Percentiles rank a stretch among this genome's conserved stretches.
These are phyloP conservation scores for Aspergillus unguis DNA, from an alignment of 2,329 filamentous ascomycete genomes.

Conservation along the genomic window DNA sequence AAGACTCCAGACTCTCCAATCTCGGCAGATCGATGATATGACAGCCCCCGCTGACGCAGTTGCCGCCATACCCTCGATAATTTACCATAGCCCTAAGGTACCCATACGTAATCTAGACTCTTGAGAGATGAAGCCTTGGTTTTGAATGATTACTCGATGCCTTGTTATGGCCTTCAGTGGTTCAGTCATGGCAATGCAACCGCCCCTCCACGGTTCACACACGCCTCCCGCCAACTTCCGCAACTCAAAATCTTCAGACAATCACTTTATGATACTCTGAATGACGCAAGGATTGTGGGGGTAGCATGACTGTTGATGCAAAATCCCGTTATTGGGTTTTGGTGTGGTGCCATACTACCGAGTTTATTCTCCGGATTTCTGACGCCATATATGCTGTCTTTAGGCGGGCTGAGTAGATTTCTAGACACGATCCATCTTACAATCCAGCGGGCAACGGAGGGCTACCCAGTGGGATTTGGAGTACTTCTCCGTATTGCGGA, in stretches of 20 bases:
- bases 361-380: not conserved
- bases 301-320: not conserved
- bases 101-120: no score
- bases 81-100: no score
- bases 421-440: not conserved
- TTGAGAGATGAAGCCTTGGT: not conserved
- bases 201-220: no score
- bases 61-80: no score
- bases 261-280: not conserved
- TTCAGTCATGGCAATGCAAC: no score
- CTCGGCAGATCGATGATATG: not conserved
- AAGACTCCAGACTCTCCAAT: not conserved
- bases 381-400: not conserved
- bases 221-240: not conserved
- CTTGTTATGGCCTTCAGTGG: no score
- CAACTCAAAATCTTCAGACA: not conserved
- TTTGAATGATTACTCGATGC: not conserved
- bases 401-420: not conserved
- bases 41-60: not conserved
- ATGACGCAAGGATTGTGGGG: constrained; percentile 1
- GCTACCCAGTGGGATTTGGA: no score
- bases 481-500: not conserved
- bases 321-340: not conserved
- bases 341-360: not conserved
- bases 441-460: not conserved